These are phyloP conservation scores for Saccharomycopsis vini DNA, from an alignment of 805 yeast species.

Conservation along the genomic window DNA sequence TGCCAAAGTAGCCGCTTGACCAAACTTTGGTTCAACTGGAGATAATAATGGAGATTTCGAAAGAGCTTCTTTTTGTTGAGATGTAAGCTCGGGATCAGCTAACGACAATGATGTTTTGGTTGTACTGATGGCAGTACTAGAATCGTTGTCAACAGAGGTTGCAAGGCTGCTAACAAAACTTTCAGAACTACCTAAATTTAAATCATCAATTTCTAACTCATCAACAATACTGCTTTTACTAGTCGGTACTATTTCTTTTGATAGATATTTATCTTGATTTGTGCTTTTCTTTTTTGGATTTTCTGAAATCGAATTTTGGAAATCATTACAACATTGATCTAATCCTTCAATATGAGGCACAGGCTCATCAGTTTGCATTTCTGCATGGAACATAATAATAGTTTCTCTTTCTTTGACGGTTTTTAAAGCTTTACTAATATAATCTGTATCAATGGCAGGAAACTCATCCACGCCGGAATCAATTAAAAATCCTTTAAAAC, in stretches of 20 bases:
- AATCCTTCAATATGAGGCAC: conserved; percentile 18
- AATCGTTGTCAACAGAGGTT: neutral
- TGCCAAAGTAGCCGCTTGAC: conserved; percentile 26
- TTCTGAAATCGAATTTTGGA: neutral
- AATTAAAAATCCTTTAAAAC: conserved; percentile 87
- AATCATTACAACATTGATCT: conserved; percentile 4
- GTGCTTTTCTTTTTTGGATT: neutral
- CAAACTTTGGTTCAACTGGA: conserved; percentile 51
- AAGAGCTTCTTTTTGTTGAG: conserved; percentile 43
- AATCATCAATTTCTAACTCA: conserved; percentile 21
- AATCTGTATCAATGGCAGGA: conserved; percentile 63
- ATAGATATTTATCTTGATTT: neutral
- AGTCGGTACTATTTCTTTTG: neutral
- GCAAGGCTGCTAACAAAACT: conserved; percentile 12
- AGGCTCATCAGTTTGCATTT: conserved; percentile 44
- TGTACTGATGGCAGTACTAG: neutral
- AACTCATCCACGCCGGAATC: conserved; percentile 96
- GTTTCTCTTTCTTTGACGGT: conserved; percentile 56
- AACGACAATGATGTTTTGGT: neutral
- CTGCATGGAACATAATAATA: conserved; percentile 87
- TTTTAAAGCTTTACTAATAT: conserved; percentile 61
- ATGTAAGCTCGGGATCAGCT: conserved; percentile 27
- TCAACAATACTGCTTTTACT: conserved; percentile 20
- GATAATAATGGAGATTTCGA: conserved; percentile 48
- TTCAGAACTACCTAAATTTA: conserved; percentile 13